phyloP scores from a whole-genome alignment of 208 protist genomes.

The Kentomonas sorsogonicus region DNA sequence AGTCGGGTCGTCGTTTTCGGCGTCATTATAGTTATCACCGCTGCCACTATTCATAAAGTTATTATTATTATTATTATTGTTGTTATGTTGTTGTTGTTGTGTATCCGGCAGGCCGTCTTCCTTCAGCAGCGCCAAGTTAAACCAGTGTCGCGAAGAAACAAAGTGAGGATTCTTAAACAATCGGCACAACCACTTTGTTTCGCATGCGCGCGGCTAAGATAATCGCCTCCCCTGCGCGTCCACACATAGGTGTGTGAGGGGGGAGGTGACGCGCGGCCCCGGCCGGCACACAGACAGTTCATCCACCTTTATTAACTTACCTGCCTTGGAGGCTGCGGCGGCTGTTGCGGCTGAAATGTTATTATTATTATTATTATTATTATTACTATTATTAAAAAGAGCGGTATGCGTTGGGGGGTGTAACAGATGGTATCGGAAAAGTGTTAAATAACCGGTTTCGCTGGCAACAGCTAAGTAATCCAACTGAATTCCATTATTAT shows the following conservation, averaged over 20 bases:
- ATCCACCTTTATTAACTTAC: too few relatives aligned
- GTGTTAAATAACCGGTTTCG: conserved; percentile 91
- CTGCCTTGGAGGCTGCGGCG: conserved; percentile 53
- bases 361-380: neutral
- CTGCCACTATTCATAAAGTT: conserved; percentile 58
- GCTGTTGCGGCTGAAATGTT: conserved; percentile 49
- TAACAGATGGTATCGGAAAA: conserved; percentile 92
- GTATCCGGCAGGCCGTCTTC: too few relatives aligned
- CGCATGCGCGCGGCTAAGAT: too few relatives aligned
- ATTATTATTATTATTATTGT: too few relatives aligned
- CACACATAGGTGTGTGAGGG: conserved; percentile 91
- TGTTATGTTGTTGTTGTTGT: too few relatives aligned
- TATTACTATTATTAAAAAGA: conserved; percentile 6
- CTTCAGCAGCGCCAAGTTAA: neutral
- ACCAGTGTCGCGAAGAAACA: conserved; percentile 10
- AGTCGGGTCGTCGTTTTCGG: conserved; percentile 20
- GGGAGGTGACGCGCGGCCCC: conserved; percentile 93
- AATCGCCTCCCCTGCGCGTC: too few relatives aligned
- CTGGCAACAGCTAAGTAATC: conserved; percentile 95
- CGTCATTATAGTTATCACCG: conserved; percentile 53
- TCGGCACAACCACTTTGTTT: too few relatives aligned
- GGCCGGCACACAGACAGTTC: too few relatives aligned
- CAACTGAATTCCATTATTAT: neutral
- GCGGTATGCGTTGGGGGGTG: conserved; percentile 33
- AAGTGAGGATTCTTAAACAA: too few relatives aligned